Evolutionary conservation across 305 asterid genomes (phyloP).

Genomic region (Salvia sclarea): DNA sequence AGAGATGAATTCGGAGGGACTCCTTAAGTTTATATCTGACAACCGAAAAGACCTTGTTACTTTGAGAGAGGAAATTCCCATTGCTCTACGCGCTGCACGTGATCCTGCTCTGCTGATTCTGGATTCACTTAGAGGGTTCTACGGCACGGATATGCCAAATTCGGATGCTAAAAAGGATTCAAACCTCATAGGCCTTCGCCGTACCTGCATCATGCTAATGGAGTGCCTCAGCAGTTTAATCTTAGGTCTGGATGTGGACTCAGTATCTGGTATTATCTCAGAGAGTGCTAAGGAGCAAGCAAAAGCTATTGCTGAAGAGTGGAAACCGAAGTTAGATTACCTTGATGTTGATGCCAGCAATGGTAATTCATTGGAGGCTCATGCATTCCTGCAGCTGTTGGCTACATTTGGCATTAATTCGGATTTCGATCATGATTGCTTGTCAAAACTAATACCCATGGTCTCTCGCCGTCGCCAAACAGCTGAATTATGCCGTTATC

Average conservation of each 20-base stretch:
- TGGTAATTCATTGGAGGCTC: conserved; percentile 98
- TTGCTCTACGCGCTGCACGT: conserved; percentile 74
- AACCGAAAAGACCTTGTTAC: conserved; percentile 89
- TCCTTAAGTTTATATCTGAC: conserved; percentile 92
- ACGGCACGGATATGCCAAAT: conserved; percentile 52
- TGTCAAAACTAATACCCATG: conserved; percentile 93
- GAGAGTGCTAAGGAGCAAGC: conserved; percentile 76
- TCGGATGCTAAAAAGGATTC: conserved; percentile 85
- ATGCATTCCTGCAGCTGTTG: conserved; percentile 93
- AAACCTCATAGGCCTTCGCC: conserved; percentile 78
- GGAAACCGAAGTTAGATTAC: conserved; percentile 93
- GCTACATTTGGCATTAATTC: conserved; percentile 90
- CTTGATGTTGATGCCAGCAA: conserved; percentile 91
- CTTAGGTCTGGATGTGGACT: conserved; percentile 43
- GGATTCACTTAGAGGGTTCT: conserved; percentile 91
- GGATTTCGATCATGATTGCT: conserved; percentile 74
- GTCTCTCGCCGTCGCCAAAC: conserved; percentile 98
- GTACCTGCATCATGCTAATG: conserved; percentile 96
- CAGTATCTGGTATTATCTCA: conserved; percentile 46
- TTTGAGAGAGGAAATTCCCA: conserved; percentile 84
- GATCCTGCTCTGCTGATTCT: conserved; percentile 79
- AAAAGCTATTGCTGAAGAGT: conserved; percentile 81
- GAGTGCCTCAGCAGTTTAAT: conserved; percentile 84
- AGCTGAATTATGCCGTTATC: conserved; percentile 93
- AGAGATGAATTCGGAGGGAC: conserved; percentile 87